Evolutionary conservation across 2,329 filamentous ascomycete genomes (phyloP), one percentile per base, ranked within the genome.

Genomic region (Pyricularia sp.): DNA sequence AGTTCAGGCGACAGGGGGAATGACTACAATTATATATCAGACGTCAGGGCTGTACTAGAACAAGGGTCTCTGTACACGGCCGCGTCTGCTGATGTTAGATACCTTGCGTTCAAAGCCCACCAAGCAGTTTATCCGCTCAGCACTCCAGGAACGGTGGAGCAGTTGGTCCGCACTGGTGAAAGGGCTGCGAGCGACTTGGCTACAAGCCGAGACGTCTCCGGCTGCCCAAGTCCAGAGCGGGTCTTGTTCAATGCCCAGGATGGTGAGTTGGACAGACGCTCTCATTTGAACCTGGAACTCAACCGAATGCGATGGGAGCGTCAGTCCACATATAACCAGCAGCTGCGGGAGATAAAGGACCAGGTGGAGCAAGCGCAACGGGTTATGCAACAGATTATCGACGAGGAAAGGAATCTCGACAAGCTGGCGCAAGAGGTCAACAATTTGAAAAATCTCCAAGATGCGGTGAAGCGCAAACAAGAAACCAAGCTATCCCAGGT

Each of bases 141-240:
- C 19, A n/a, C 40, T 8, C 40, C 40, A 4, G 40, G 40, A 3
- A n/a, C n/a, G 40, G 16, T 19, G 19, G 40, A 49, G 16, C 40
- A 49, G 40, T 9, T 49, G 1, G 16, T 49, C 13, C 40, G 49
- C 16, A 81, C 87, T 0, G 89, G 89, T 0, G 88, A 88, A 0
- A 81, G 89, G 0, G 88, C 93, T 68, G 87, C 92, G 72, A 93
- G 93, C 64, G 89, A 92, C 69, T 82, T 82, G 70, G 75, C 70
- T 1, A 79, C 90, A 67, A 87, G 86, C 68, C 79, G 83, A 0
- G 66, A 84, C 0, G 84, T 90, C 40, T 75, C 81, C 2, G 85
- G 91, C 16, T 80, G 84, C 62, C 89, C 89, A 0, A 91, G 88
- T 0, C 72, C 80, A 0, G 84, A 88, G 62, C 89, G 92, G 70